Evolutionary conservation across 768 basidiomycete genomes (phyloP).

Genomic region (Thelephora aurantiotincta): DNA sequence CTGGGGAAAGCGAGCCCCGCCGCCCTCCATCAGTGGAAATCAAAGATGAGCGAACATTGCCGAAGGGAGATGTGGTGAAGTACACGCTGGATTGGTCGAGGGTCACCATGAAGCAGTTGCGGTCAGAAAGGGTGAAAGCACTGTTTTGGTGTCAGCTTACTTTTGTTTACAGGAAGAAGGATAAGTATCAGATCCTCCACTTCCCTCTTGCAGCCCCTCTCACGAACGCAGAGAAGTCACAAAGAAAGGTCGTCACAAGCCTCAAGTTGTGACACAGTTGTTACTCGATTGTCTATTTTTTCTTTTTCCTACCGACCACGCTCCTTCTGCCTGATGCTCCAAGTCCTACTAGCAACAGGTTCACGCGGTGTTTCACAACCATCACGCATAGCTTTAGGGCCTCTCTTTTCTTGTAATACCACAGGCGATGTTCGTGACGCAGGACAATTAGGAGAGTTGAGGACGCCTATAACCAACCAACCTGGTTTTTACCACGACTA

Average conservation of each 20-base stretch:
- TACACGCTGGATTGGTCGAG: conserved; percentile 9
- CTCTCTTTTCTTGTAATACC: too few species aligned
- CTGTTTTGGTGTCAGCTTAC: too few species aligned
- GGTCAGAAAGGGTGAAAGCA: too few species aligned
- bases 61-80: neutral
- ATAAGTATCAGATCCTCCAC: conserved; percentile 71
- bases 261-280: conserved; percentile 17
- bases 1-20: neutral
- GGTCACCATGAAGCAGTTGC: neutral
- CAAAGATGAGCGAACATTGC: too few species aligned
- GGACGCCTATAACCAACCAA: too few species aligned
- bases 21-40: too few species aligned
- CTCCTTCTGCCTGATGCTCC: neutral
- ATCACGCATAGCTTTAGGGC: too few species aligned
- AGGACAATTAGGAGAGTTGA: too few species aligned
- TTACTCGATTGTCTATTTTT: neutral
- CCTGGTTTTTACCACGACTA: too few species aligned
- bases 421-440: too few species aligned
- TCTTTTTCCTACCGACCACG: conserved; percentile 4
- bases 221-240: conserved; percentile 32
- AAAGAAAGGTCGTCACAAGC: conserved; percentile 40
- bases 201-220: conserved; percentile 63
- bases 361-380: too few species aligned
- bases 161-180: conserved; percentile 25
- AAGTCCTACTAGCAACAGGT: too few species aligned